A percentile compares a stretch with the other conserved stretches of the same genome.
Conservation (phyloP, 1,284 basidiomycete species). For the Prillingera fragicola region DNA sequence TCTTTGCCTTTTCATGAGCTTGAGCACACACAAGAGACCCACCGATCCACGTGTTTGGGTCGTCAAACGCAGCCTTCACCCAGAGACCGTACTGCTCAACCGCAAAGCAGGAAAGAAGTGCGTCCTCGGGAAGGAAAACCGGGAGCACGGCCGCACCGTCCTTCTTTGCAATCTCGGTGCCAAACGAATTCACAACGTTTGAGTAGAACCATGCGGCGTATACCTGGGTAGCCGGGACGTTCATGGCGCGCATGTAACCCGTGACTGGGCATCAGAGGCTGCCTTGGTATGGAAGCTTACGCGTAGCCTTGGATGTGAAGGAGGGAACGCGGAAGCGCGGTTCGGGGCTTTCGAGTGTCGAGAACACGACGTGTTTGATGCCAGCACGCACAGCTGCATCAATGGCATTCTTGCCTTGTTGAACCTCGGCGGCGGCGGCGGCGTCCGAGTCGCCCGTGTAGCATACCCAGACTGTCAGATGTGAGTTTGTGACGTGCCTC, state of each 20-base stretch:
- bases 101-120: conserved; percentile 3
- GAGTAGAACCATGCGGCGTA: conserved; percentile 9
- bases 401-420: background rate
- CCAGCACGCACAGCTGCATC: background rate
- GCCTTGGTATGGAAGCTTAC: background rate
- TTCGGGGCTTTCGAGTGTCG: conserved; percentile 14
- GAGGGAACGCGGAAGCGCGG: conserved; percentile 1
- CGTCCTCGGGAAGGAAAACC: conserved; percentile 9
- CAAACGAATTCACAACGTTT: conserved; percentile 5
- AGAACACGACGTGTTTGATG: conserved; percentile 5
- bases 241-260: conserved; percentile 1
- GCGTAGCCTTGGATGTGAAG: background rate
- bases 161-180: background rate
- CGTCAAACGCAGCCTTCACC: conserved; percentile 6
- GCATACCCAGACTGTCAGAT: background rate
- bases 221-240: conserved; percentile 4
- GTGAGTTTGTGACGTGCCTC: too few relatives aligned
- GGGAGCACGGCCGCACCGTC: conserved; percentile 9
- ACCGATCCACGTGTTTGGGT: conserved; percentile 11
- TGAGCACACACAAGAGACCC: too few relatives aligned
- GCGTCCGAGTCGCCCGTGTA: conserved; percentile 8
- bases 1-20: too few relatives aligned
- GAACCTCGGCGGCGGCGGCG: conserved; percentile 1
- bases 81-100: conserved; percentile 18
- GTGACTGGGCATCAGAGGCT: conserved; percentile 7